Evolutionary conservation across 371 early-diverging fungal species (phyloP).

Genomic region (Circinella minor): DNA sequence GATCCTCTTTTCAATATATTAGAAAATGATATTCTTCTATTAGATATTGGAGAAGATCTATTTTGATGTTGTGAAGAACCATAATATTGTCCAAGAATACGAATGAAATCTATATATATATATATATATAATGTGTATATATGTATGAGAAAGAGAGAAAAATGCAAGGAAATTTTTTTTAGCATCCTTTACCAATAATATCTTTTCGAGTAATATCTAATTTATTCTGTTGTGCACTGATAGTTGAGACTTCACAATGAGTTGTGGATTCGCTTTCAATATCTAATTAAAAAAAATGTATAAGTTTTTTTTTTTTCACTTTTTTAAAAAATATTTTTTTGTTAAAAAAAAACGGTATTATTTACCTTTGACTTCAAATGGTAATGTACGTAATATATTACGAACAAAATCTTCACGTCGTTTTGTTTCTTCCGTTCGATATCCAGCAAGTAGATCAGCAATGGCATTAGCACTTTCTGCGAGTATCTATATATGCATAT

Average conservation of each 20-base stretch:
- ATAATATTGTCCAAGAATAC: conserved; percentile 11
- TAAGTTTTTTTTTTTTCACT: too few species aligned
- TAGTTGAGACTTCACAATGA: conserved; percentile 68
- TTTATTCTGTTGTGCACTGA: conserved; percentile 49
- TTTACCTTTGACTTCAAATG: conserved; percentile 57
- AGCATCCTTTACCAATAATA: conserved; percentile 42
- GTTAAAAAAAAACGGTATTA: not conserved
- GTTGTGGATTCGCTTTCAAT: conserved; percentile 60
- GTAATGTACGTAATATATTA: conserved; percentile 62
- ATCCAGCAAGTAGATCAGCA: conserved; percentile 67
- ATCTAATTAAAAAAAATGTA: not conserved
- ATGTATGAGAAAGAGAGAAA: not conserved
- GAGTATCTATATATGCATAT: conserved; percentile 37
- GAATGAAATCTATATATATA: conserved; percentile 3
- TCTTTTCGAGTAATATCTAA: conserved; percentile 60
- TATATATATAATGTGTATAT: not conserved
- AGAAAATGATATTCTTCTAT: conserved; percentile 4
- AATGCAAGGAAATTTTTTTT: not conserved
- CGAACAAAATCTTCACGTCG: conserved; percentile 66
- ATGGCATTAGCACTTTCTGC: conserved; percentile 60
- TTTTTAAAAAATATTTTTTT: too few species aligned
- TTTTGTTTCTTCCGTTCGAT: conserved; percentile 62
- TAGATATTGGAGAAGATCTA: not conserved
- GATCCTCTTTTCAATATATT: conserved; percentile 1
- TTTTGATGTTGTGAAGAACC: not conserved